Base-by-base conservation (phyloP, 2,329 filamentous ascomycete genomes). In the Metarhizium brunneum region DNA sequence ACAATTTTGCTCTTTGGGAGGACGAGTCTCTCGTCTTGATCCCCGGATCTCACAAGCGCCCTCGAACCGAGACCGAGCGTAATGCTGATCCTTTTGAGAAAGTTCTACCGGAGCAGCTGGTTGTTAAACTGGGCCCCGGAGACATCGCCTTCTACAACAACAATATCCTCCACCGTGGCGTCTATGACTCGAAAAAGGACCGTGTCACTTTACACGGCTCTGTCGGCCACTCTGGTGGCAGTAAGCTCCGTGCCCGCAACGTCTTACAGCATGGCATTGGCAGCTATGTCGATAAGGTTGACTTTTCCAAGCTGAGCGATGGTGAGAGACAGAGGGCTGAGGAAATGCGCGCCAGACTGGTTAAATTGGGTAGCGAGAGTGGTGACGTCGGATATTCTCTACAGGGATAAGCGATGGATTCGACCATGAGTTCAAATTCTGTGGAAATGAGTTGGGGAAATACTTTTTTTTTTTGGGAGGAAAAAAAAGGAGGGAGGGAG, bases 131-230 rank as follows among this genome's bases (percentile, higher is more conserved):
- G 58, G 73, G 80, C 59, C 79, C 89, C 0, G 90, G 90, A 0
- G 90, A 95, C 70, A 83, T 87, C 16, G 88, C 88, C 47, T 95
- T 95, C 64, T 95, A 95, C 67, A 85, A 95, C 69, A 95, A 92
- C 66, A 95, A 95, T 68, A 95, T 95, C 60, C 68, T 95, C 59
- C 87, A 90, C 65, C 75, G 87, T 4, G 87, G 87, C 1, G 81
- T 82, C 32, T 91, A 90, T 68, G 73, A 78, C 60, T 70, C 71
- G 13, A 63, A 43, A 1, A 79, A 73, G 61, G 84, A 89, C 71
- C 73, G 87, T 29, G 79, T 86, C 76, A 90, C 86, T 58, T 70
- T 90, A 64, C 87, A 90, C 69, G 87, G 87, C 6, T 86, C 82
- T 55, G 86, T 88, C 50, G 87, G 87, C 1, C 80, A 85, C 61